Evolutionary conservation across 2,329 filamentous ascomycete genomes (phyloP), one percentile per base, ranked within the genome.

Genomic region (Sarocladium oryzae): DNA sequence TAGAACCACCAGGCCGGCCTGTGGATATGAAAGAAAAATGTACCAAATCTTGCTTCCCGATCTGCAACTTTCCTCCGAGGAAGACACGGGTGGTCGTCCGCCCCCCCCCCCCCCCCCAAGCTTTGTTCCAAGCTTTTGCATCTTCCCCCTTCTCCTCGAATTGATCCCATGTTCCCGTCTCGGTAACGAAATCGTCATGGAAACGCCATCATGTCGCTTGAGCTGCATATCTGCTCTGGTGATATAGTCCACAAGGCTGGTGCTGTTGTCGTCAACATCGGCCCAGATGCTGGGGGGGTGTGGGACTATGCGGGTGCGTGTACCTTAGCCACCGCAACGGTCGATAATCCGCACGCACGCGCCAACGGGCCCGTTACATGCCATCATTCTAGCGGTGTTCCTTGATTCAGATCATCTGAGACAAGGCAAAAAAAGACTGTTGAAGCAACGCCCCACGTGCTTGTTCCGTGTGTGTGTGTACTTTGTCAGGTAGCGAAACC

Each of bases 1-100:
- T 43, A 43, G 21, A 48, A 48, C 43, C 43, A 32, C 43, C 24
- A 33, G 43, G 43, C 43, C 43, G 43, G 43, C 43, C 43, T 48
- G 43, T 48, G 43, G 43, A 33, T 48, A 21, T 33, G 21, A 26
- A 48, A 26, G 16, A 20, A 32, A 45, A 33, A 33, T 33, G 24
- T 48, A 26, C 24, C 43, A 32, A 32, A 21, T 48, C 43, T 33
- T 23, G n/a, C 43, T 33, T 33, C 24, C 43, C 21, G 26, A 48
- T 48, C 28, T 48, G 26, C 43, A 48, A 11, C 43, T 20, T 48
- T 18, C 43, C 24, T 48, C 28, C 26, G 28, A 48, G 43, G 16
- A 33, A 33, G 26, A 21, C 21, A 26, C n/a, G 20, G 23, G 11
- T 28, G 9, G 23, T 26, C 13, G 6, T n/a, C n/a, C n/a, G n/a